These are phyloP conservation scores for Hypoxylon fuscum DNA, from an alignment of 495 filamentous ascomycete species.

Conservation along the genomic window DNA sequence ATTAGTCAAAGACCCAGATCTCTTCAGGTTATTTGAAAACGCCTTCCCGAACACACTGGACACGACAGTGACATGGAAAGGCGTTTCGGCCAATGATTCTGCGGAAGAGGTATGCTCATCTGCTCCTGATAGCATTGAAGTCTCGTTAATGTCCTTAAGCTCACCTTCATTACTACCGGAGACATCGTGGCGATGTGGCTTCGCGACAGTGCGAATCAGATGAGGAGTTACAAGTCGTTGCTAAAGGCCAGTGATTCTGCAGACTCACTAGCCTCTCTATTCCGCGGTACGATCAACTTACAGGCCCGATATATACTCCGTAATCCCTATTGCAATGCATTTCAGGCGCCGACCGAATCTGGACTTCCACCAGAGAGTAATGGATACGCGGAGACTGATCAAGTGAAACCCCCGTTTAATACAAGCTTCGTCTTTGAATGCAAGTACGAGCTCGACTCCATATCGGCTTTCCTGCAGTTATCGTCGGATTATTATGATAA, in stretches of 20 bases:
- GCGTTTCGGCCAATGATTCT: conserved; percentile 56
- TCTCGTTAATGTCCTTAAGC: conserved; percentile 49
- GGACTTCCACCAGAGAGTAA: conserved; percentile 53
- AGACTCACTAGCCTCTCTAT: conserved; percentile 65
- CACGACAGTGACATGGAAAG: conserved; percentile 72
- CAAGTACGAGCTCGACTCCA: conserved; percentile 74
- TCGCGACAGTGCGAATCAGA: conserved; percentile 72
- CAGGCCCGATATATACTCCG: conserved; percentile 68
- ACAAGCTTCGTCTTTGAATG: conserved; percentile 54
- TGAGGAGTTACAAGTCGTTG: conserved; percentile 69
- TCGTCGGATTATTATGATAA: conserved; percentile 65
- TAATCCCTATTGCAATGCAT: conserved; percentile 71
- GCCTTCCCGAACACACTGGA: conserved; percentile 73
- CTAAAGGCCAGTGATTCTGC: conserved; percentile 55
- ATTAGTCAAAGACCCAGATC: conserved; percentile 69
- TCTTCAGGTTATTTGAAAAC: conserved; percentile 71
- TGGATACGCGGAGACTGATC: conserved; percentile 40
- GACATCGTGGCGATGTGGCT: conserved; percentile 84
- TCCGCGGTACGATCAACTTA: conserved; percentile 71
- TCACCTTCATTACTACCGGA: conserved; percentile 58
- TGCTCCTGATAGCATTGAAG: conserved; percentile 52
- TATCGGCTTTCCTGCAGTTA: conserved; percentile 71
- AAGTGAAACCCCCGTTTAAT: conserved; percentile 40
- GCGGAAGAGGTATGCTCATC: conserved; percentile 47
- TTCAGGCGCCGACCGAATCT: conserved; percentile 68